A percentile compares a stretch with the other conserved stretches of the same genome.
Evolutionary conservation across 495 filamentous ascomycete species (phyloP).

Genomic region (Lindgomyces ingoldianus): DNA sequence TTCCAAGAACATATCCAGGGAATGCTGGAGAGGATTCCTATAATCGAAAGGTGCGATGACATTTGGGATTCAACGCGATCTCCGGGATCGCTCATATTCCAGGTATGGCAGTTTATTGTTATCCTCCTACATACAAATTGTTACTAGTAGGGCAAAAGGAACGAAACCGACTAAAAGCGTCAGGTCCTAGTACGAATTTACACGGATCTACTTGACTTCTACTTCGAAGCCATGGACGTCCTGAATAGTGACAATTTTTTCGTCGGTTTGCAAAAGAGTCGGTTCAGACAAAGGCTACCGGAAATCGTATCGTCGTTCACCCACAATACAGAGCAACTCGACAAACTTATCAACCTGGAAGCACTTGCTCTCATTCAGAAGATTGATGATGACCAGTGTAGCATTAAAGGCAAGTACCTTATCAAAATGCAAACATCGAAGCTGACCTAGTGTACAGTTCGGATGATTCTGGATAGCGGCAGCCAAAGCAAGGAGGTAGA

Average conservation of each 20-base stretch:
- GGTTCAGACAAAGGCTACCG: not conserved
- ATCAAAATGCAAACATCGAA: not conserved
- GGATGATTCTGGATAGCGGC: conserved; percentile 1
- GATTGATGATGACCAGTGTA: not conserved
- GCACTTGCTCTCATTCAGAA: not conserved
- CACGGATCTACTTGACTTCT: not conserved
- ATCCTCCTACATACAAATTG: not conserved
- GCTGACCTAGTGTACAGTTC: not conserved
- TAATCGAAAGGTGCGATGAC: conserved; percentile 6
- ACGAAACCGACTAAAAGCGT: not conserved
- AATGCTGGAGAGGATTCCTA: conserved; percentile 1
- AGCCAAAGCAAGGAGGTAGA: conserved; percentile 9
- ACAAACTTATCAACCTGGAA: not conserved
- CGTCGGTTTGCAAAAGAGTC: conserved; percentile 2
- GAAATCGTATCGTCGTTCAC: not conserved
- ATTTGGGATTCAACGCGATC: not conserved
- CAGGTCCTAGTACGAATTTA: not conserved
- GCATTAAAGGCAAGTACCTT: not conserved
- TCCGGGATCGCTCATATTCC: not conserved
- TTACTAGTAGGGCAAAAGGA: not conserved
- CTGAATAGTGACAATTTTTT: not conserved
- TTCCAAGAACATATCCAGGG: not conserved
- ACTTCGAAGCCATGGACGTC: conserved; percentile 8
- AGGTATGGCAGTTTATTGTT: not conserved
- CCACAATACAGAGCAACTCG: not conserved